phyloP scores from a whole-genome alignment of 441 rosid genomes.

The Croton setiger region DNA sequence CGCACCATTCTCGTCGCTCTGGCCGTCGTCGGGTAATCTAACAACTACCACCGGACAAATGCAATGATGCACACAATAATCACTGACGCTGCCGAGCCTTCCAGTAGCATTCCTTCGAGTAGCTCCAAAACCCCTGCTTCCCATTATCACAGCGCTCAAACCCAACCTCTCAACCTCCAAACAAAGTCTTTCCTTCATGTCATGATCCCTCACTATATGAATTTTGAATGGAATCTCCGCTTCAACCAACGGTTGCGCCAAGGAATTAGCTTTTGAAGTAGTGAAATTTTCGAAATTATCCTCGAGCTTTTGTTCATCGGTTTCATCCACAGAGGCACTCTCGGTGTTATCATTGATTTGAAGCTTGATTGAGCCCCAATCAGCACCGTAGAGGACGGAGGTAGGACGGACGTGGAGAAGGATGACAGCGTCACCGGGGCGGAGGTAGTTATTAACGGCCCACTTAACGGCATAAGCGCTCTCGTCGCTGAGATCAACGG shows the following conservation, averaged over 20 bases:
- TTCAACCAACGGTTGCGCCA: constrained; percentile 61
- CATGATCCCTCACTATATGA: constrained; percentile 85
- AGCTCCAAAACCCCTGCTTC: constrained; percentile 87
- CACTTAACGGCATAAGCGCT: constrained; percentile 69
- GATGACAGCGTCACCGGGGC: constrained; percentile 64
- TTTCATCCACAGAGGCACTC: background rate
- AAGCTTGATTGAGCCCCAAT: constrained; percentile 63
- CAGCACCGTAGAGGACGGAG: constrained; percentile 68
- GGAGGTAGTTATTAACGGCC: constrained; percentile 76
- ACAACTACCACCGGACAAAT: constrained; percentile 71
- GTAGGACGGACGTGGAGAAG: constrained; percentile 82
- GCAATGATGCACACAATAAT: constrained; percentile 69
- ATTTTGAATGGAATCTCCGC: constrained; percentile 65
- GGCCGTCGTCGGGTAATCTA: constrained; percentile 36
- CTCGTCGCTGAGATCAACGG: constrained; percentile 81
- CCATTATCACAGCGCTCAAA: constrained; percentile 70
- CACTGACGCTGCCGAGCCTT: constrained; percentile 81
- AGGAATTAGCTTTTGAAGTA: constrained; percentile 44
- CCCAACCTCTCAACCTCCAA: constrained; percentile 87
- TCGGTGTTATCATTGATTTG: constrained; percentile 15
- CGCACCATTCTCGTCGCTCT: constrained; percentile 26
- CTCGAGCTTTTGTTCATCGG: constrained; percentile 50
- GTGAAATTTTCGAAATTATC: constrained; percentile 72
- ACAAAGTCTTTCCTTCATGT: constrained; percentile 82
- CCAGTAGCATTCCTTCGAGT: constrained; percentile 38